phyloP scores from a whole-genome alignment of 2,329 filamentous ascomycete genomes.

The Madurella fahalii region DNA sequence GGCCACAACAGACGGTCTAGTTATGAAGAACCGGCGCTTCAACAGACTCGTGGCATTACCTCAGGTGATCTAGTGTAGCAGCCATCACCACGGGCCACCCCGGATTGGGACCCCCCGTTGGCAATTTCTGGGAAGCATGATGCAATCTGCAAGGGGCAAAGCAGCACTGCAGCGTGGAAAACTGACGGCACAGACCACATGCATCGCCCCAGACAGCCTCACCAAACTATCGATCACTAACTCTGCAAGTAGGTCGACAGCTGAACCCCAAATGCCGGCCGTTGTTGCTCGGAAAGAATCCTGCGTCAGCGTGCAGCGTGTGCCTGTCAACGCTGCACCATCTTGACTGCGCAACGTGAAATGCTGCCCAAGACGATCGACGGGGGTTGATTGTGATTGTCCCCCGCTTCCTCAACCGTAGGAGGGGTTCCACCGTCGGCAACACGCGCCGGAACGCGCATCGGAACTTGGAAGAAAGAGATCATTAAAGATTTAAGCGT shows the following conservation, averaged over 20 bases:
- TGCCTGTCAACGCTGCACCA: too few relatives aligned
- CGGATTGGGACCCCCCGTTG: too few relatives aligned
- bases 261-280: background rate
- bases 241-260: background rate
- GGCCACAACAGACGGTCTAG: too few relatives aligned
- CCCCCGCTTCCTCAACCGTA: background rate
- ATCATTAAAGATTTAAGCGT: too few relatives aligned
- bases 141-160: background rate
- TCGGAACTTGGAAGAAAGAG: too few relatives aligned
- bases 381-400: constrained; percentile 4
- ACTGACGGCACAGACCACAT: background rate
- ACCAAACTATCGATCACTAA: constrained; percentile 5
- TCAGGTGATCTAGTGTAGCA: too few relatives aligned
- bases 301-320: too few relatives aligned
- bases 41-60: too few relatives aligned
- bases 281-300: too few relatives aligned
- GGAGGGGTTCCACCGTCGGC: too few relatives aligned
- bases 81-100: too few relatives aligned
- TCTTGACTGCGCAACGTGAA: background rate
- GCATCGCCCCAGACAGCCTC: background rate
- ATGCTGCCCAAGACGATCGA: background rate
- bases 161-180: background rate
- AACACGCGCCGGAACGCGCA: background rate
- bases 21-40: too few relatives aligned
- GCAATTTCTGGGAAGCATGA: background rate